Conservation (phyloP, 768 basidiomycete species). For the Lactarius psammicola region DNA sequence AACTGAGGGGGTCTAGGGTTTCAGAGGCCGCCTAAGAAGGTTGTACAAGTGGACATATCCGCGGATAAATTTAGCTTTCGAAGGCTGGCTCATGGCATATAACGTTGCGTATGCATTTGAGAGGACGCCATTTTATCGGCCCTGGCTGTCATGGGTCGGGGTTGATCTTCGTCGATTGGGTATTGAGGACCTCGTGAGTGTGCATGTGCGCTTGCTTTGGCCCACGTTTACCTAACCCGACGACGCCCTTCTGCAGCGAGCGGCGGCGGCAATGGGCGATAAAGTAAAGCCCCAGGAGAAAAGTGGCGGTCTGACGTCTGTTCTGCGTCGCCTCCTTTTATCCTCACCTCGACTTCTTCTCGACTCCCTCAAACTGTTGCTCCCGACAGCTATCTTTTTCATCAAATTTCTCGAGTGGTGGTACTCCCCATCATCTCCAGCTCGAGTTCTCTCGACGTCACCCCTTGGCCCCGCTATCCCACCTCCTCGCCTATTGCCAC, state of each 20-base stretch:
- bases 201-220: conserved; percentile 6
- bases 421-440: conserved; percentile 93
- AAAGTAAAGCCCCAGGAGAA: conserved; percentile 30
- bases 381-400: conserved; percentile 90
- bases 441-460: conserved; percentile 63
- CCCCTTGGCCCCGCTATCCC: conserved; percentile 67
- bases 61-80: conserved; percentile 72
- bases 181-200: conserved; percentile 72
- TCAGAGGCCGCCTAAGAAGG: conserved; percentile 53
- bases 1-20: conserved; percentile 40
- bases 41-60: conserved; percentile 78
- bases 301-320: conserved; percentile 41
- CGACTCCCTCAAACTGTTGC: conserved; percentile 73
- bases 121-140: conserved; percentile 79
- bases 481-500: conserved; percentile 71
- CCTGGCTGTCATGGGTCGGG: conserved; percentile 87
- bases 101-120: conserved; percentile 93
- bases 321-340: conserved; percentile 47
- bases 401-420: conserved; percentile 99
- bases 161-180: conserved; percentile 79
- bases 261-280: conserved; percentile 28
- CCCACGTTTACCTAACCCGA: conserved; percentile 19
- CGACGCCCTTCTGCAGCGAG: conserved; percentile 29
- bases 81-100: conserved; percentile 78
- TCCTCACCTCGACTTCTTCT: conserved; percentile 62